A percentile compares a stretch with the other conserved stretches of the same genome.
These are phyloP conservation scores for Meira nashicola DNA, from an alignment of 1,284 basidiomycete species.

Conservation along the genomic window DNA sequence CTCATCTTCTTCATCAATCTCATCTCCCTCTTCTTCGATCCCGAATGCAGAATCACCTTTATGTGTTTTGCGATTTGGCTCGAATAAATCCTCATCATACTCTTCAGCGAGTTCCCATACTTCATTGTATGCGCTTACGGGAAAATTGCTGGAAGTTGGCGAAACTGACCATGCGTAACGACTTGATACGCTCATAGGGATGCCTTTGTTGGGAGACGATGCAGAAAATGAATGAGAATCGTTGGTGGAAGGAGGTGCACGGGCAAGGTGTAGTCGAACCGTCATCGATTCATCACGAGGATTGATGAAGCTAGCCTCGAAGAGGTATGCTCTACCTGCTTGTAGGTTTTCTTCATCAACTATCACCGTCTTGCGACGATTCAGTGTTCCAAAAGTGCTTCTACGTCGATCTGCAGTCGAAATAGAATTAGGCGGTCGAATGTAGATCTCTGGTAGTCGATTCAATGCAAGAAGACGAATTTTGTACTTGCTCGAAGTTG, in stretches of 20 bases:
- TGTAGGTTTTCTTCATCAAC: slow-evolving; percentile 21
- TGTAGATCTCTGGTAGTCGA: slow-evolving; percentile 91
- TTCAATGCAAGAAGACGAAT: slow-evolving; percentile 92
- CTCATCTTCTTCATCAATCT: not conserved
- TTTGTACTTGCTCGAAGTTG: slow-evolving; percentile 85
- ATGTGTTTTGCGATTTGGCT: not conserved
- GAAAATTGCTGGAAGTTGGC: slow-evolving; percentile 22
- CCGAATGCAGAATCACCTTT: slow-evolving; percentile 15
- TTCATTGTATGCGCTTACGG: slow-evolving; percentile 35
- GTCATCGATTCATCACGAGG: slow-evolving; percentile 42
- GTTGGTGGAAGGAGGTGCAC: slow-evolving; percentile 11
- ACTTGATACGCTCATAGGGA: slow-evolving; percentile 15
- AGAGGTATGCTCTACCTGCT: slow-evolving; percentile 32
- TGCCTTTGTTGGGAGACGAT: slow-evolving; percentile 19
- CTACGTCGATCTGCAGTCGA: not conserved
- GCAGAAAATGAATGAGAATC: slow-evolving; percentile 1
- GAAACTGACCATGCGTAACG: slow-evolving; percentile 5
- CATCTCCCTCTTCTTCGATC: slow-evolving; percentile 2
- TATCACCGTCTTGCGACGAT: not conserved
- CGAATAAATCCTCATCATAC: slow-evolving; percentile 13
- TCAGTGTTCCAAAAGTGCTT: not conserved
- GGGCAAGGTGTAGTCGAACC: slow-evolving; percentile 26
- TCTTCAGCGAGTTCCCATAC: slow-evolving; percentile 42
- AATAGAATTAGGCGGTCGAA: slow-evolving; percentile 57
- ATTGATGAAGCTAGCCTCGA: slow-evolving; percentile 32